Evolutionary conservation across 1,139 yeast species (phyloP).

Genomic region (Debaryomyces fabryi): DNA sequence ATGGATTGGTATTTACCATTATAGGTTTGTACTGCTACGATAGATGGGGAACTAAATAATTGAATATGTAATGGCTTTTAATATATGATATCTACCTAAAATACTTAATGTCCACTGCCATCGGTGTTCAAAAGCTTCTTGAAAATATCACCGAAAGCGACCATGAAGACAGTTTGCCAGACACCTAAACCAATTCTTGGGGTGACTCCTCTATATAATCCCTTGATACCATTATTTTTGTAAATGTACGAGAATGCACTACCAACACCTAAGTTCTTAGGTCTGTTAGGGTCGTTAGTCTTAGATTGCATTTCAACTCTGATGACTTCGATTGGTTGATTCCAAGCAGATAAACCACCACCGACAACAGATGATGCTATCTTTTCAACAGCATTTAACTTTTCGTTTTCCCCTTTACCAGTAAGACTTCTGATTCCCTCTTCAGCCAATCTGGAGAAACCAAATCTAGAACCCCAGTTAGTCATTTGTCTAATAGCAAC

Average conservation of each 20-base stretch:
- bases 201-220: constrained; percentile 93
- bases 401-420: constrained; percentile 63
- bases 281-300: constrained; percentile 91
- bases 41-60: constrained; percentile 57
- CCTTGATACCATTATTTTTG: constrained; percentile 78
- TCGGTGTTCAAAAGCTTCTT: constrained; percentile 49
- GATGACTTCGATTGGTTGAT: constrained; percentile 96
- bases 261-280: constrained; percentile 82
- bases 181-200: constrained; percentile 96
- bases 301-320: constrained; percentile 98
- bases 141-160: constrained; percentile 92
- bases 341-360: constrained; percentile 98
- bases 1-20: constrained; percentile 73
- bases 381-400: constrained; percentile 75
- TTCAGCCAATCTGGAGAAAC: constrained; percentile 89
- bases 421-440: constrained; percentile 69
- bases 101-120: constrained; percentile 36
- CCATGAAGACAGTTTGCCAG: constrained; percentile 99
- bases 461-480: constrained; percentile 98
- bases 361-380: constrained; percentile 87
- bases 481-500: constrained; percentile 98
- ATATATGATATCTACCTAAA: background rate
- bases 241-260: constrained; percentile 84
- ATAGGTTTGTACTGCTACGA: constrained; percentile 69
- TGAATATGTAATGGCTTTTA: constrained; percentile 4